Evolutionary conservation across 768 basidiomycete genomes (phyloP), one percentile per base, ranked within the genome.

Genomic region (Omphalotus guepiniiformis): DNA sequence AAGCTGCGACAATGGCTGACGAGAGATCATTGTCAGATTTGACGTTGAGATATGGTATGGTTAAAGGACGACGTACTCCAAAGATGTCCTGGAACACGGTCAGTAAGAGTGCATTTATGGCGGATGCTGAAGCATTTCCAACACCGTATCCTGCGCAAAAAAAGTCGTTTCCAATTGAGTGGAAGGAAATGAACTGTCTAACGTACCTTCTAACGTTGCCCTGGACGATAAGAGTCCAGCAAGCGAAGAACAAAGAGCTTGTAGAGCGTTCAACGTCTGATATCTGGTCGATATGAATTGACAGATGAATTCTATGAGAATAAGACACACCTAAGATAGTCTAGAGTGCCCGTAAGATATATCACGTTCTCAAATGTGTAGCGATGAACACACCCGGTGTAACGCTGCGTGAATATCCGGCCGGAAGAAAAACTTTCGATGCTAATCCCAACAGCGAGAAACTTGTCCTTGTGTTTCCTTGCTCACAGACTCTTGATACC

Each of bases 191-290:
- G 1, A 4, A 15, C 11, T 8, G 8, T n/a, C 5, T 15, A 7
- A 48, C 35, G 26, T 39, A 81, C 83, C 84, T 73, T 86, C 80
- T 5, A 88, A 65, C 2, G 82, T 74, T 13, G 84, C 83, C 53
- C 84, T 69, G 5, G 83, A 84, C 1, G 85, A 79, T 16, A 86
- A 56, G 22, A 86, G 64, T 0, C 79, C 71, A 0, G 83, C 77
- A 2, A 86, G 62, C 0, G 84, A 82, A 55, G 78, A 85, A 56
- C 82, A 85, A 53, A 84, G 85, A 2, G 83, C 80, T 61, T 86
- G 85, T 3, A 83, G 47, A 0, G 79, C 79, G 52, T 86, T 85
- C 53, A 78, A 72, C 12, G 80, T 64, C 58, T 86, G 83, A 54
- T 83, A 86, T 50, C 83, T 85, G 55, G 8, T n/a, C 11, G 13